Evolutionary conservation across 352 stramenopile species (phyloP).

Genomic region (Pythium plurisporium): DNA sequence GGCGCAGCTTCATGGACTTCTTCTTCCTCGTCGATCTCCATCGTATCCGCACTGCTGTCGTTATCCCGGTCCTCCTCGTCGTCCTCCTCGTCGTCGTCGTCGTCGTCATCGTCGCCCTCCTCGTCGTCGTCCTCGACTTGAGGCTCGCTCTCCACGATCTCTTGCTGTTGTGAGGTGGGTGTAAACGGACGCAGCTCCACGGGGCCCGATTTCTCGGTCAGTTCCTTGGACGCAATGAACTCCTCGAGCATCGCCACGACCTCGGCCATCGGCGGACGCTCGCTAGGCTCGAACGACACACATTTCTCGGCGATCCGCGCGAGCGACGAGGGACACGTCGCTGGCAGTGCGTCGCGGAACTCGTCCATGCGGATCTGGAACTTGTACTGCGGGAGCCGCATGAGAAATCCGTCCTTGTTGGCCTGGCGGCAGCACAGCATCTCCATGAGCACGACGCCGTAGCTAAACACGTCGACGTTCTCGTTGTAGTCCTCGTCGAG

Average conservation of each 20-base stretch:
- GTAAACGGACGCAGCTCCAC: slow-evolving; percentile 68
- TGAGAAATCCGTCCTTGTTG: slow-evolving; percentile 75
- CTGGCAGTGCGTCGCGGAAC: slow-evolving; percentile 61
- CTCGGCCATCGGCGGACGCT: slow-evolving; percentile 45
- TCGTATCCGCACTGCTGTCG: slow-evolving; percentile 32
- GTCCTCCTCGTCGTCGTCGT: slow-evolving; percentile 36
- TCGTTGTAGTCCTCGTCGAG: slow-evolving; percentile 83
- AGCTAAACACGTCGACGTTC: slow-evolving; percentile 83
- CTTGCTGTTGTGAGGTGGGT: slow-evolving; percentile 18
- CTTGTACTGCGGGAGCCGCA: slow-evolving; percentile 81
- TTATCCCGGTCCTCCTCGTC: slow-evolving; percentile 53
- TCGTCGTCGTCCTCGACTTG: slow-evolving; percentile 56
- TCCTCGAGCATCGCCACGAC: slow-evolving; percentile 45
- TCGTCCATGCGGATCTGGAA: slow-evolving; percentile 59
- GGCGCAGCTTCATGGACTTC: slow-evolving; percentile 23
- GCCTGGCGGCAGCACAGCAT: slow-evolving; percentile 75
- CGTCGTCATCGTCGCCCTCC: slow-evolving; percentile 39
- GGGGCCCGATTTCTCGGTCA: background rate
- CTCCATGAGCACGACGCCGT: slow-evolving; percentile 86
- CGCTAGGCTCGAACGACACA: slow-evolving; percentile 68
- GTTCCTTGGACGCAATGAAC: slow-evolving; percentile 32
- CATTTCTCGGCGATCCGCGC: slow-evolving; percentile 64
- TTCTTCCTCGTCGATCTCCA: slow-evolving; percentile 36
- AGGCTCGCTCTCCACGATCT: slow-evolving; percentile 42
- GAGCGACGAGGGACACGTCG: slow-evolving; percentile 51